Conservation (phyloP, 371 early-diverging fungal species). For the Mucor velutinosus region DNA sequence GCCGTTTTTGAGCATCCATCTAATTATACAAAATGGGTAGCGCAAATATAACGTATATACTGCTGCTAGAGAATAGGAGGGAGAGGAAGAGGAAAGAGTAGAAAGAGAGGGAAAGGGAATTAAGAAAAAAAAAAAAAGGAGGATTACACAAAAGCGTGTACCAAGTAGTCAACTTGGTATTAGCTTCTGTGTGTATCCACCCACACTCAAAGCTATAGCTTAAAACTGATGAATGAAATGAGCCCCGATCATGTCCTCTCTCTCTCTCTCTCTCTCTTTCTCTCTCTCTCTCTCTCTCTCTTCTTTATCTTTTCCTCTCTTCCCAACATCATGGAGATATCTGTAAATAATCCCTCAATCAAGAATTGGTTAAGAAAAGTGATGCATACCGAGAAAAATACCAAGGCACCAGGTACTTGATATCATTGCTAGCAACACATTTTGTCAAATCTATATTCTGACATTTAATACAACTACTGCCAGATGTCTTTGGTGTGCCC, state of each 20-base stretch:
- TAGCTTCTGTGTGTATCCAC: background rate
- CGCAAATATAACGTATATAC: background rate
- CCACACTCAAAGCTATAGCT: background rate
- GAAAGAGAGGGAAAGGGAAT: background rate
- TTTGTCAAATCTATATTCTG: constrained; percentile 1
- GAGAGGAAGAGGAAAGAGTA: background rate
- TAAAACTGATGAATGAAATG: background rate
- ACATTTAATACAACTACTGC: background rate
- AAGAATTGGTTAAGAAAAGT: constrained; percentile 11
- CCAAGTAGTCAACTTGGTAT: background rate
- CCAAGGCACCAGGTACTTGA: constrained; percentile 3
- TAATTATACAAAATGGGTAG: background rate
- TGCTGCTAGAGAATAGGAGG: background rate
- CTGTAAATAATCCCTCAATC: constrained; percentile 3
- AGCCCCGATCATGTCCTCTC: background rate
- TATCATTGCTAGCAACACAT: background rate
- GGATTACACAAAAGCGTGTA: constrained; percentile 15
- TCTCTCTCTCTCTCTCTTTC: background rate
- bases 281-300: background rate
- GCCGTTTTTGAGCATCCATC: constrained; percentile 22
- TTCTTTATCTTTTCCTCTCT: background rate
- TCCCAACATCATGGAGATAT: background rate
- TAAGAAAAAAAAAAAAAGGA: constrained; percentile 8
- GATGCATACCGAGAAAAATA: constrained; percentile 1
- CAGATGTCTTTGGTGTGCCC: constrained; percentile 28